These are phyloP conservation scores for Curvularia eragrostidis DNA, from an alignment of 2,329 filamentous ascomycete genomes.

Conservation along the genomic window DNA sequence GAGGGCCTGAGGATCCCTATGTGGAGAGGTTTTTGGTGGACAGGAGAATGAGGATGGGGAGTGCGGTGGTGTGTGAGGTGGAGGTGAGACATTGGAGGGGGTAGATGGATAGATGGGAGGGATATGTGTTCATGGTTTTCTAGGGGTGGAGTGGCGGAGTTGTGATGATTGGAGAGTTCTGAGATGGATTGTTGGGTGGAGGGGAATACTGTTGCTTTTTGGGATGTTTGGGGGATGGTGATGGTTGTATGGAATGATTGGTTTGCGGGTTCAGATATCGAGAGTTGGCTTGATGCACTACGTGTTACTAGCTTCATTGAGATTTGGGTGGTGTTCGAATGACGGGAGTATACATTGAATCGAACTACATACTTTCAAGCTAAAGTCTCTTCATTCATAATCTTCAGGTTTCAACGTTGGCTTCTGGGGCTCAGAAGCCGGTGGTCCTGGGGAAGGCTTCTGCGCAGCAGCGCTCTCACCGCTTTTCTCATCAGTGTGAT, in stretches of 20 bases:
- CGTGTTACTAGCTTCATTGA: no score
- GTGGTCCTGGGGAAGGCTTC: background rate
- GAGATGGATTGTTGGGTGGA: background rate
- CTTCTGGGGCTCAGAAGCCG: background rate
- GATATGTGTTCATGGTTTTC: no score
- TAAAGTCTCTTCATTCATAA: background rate
- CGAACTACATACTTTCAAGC: background rate
- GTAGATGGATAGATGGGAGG: background rate
- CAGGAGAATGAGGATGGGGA: no score
- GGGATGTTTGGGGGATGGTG: no score
- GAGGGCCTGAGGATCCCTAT: background rate
- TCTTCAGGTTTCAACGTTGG: background rate
- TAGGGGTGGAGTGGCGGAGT: no score
- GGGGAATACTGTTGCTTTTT: no score
- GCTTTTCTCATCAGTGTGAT: background rate
- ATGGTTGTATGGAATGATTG: background rate
- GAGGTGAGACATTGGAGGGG: background rate
- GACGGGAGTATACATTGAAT: background rate
- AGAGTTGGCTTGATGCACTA: no score
- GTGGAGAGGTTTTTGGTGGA: background rate
- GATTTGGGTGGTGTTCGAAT: background rate
- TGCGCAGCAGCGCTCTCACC: background rate
- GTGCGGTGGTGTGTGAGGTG: no score
- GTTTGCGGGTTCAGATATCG: background rate
- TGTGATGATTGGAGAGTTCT: no score